Conservation (phyloP, 352 stramenopile species). For the Globisporangium apiculatum region DNA sequence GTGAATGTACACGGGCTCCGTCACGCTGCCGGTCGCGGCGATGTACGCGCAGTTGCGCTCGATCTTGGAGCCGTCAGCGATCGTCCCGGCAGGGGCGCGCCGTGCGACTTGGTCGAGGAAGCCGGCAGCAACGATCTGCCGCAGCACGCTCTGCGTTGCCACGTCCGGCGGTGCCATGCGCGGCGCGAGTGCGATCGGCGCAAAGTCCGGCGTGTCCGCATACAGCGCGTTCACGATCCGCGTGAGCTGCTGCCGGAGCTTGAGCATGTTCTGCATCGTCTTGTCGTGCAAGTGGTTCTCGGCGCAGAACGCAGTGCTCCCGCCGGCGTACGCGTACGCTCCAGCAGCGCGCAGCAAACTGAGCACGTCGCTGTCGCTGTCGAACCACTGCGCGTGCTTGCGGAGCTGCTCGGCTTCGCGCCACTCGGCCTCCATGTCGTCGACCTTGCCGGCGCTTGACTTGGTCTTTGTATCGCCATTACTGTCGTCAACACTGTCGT, state of each 20-base stretch:
- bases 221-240: slow-evolving; percentile 76
- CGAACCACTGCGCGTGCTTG: slow-evolving; percentile 67
- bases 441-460: slow-evolving; percentile 20
- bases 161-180: slow-evolving; percentile 63
- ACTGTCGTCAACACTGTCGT: slow-evolving; percentile 13
- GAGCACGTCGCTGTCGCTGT: slow-evolving; percentile 77
- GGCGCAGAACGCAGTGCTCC: slow-evolving; percentile 51
- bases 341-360: slow-evolving; percentile 70
- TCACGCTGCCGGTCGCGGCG: slow-evolving; percentile 40
- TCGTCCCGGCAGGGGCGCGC: slow-evolving; percentile 56
- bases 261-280: slow-evolving; percentile 85
- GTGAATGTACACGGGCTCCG: slow-evolving; percentile 79
- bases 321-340: slow-evolving; percentile 68
- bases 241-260: slow-evolving; percentile 78
- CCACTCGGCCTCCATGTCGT: slow-evolving; percentile 75
- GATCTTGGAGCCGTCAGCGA: slow-evolving; percentile 76
- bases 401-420: slow-evolving; percentile 62
- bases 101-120: slow-evolving; percentile 84
- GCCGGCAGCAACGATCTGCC: slow-evolving; percentile 71
- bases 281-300: slow-evolving; percentile 82
- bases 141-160: slow-evolving; percentile 47
- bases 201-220: slow-evolving; percentile 22
- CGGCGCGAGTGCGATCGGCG: slow-evolving; percentile 37
- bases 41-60: slow-evolving; percentile 81
- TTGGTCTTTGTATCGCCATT: slow-evolving; percentile 3